Evolutionary conservation across 306 rosid genomes (phyloP), one percentile per base, ranked within the genome.

Genomic region (Quercus berberidifolia): DNA sequence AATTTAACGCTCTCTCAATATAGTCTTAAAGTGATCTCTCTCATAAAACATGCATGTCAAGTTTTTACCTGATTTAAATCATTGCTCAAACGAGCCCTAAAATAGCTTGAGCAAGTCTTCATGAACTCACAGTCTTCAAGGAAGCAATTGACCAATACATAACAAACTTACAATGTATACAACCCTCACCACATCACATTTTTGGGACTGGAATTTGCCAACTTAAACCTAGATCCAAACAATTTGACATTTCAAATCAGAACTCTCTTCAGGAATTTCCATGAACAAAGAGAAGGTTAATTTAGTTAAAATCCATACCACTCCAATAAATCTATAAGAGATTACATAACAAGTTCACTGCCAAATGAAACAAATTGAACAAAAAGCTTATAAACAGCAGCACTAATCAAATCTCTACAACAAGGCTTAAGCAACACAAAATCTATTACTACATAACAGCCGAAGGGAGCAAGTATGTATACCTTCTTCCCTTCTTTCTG

Each of bases 401-500:
- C 23, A 35, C 68, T 55, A 10, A 57, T 64, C 19, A 30, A 79
- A 17, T 35, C 71, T 76, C 25, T 62, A 28, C 35, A 68, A 69
- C 52, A 43, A 74, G 19, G 67, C 76, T 35, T 51, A 83, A 69
- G 17, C 69, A 83, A 72, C 52, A n/a, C 64, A 79, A 78, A 71
- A 71, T 60, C 10, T 30, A 62, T 25, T 62, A 41, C 69, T 55
- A 26, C 15, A 26, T 5, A 9, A 77, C 73, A 59, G 19, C 76
- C 8, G 23, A 69, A 75, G 70, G 79, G 58, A 73, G 70, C 35
- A 30, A 10, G 67, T 8, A 77, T 49, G 17, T 14, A 9, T 87
- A 95, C 99, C 96, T 90, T 95, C 88, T 93, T 93, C 60, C 98
- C 97, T 84, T 95, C 97, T 84, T 90, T 93, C 89, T 95, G 98